Percentiles rank a stretch among this genome's conserved stretches.
Evolutionary conservation across 2,329 filamentous ascomycete species (phyloP).

Genomic region (Dothistroma pini): DNA sequence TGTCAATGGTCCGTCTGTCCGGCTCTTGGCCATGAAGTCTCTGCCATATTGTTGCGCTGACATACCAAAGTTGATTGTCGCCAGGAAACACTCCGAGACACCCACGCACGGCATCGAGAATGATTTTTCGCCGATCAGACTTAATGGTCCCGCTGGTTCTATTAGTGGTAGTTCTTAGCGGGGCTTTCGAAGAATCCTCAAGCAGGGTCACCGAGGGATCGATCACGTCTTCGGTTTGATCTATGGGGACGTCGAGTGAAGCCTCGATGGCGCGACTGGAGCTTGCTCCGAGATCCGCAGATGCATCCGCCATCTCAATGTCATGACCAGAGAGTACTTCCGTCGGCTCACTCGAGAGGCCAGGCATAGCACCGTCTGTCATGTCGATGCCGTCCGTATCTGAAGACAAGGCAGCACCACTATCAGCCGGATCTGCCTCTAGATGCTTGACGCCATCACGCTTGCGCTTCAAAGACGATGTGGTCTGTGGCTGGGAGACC

Average conservation of each 20-base stretch:
- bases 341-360: background rate
- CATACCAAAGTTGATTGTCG: conserved; percentile 52
- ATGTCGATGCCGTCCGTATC: background rate
- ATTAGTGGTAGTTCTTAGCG: background rate
- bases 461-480: background rate
- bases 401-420: background rate
- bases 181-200: background rate
- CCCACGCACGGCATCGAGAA: conserved; percentile 53
- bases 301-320: background rate
- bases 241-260: background rate
- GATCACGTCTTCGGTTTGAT: background rate
- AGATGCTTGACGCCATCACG: background rate
- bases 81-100: conserved; percentile 55
- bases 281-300: background rate
- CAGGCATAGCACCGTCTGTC: background rate
- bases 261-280: background rate
- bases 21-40: conserved; percentile 42
- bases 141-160: conserved; percentile 42
- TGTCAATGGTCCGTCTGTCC: conserved; percentile 51
- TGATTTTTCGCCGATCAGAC: conserved; percentile 47
- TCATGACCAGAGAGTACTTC: background rate
- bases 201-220: background rate
- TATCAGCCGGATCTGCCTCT: background rate
- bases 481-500: background rate
- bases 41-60: conserved; percentile 54